These are phyloP conservation scores for Phoenix roebelenii DNA, from an alignment of 176 grass and related monocot genomes.

Conservation along the genomic window DNA sequence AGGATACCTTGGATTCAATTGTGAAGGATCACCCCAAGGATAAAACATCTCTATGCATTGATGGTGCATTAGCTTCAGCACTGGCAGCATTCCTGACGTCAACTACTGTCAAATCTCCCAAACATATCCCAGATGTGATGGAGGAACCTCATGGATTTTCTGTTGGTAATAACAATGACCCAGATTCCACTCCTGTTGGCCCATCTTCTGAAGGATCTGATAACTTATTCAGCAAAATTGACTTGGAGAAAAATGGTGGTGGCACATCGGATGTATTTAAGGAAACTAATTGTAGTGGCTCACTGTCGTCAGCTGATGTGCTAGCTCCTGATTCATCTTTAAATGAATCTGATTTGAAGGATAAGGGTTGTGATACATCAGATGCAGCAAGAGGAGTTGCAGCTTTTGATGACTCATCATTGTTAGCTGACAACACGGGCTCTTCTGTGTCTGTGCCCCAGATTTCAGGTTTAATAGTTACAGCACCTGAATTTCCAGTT, in stretches of 20 bases:
- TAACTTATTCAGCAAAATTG: slow-evolving; percentile 17
- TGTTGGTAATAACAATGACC: slow-evolving; percentile 19
- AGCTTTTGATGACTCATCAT: neutral
- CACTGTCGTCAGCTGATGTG: slow-evolving; percentile 19
- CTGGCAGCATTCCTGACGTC: slow-evolving; percentile 58
- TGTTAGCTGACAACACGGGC: neutral
- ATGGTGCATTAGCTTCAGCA: slow-evolving; percentile 67
- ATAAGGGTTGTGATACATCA: neutral
- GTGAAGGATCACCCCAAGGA: slow-evolving; percentile 7
- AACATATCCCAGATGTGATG: slow-evolving; percentile 11
- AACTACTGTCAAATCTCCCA: slow-evolving; percentile 18
- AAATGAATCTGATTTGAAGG: slow-evolving; percentile 17
- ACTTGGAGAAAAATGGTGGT: slow-evolving; percentile 1
- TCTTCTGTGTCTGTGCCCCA: slow-evolving; percentile 14
- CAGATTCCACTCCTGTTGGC: neutral
- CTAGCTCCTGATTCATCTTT: slow-evolving; percentile 15
- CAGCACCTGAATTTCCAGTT: neutral
- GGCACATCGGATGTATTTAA: slow-evolving; percentile 12
- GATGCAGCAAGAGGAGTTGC: neutral
- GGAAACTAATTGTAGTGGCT: slow-evolving; percentile 2
- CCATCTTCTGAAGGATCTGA: slow-evolving; percentile 18
- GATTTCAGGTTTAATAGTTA: neutral
- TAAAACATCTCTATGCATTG: slow-evolving; percentile 42
- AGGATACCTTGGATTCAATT: slow-evolving; percentile 24
- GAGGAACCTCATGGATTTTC: neutral